phyloP scores from a whole-genome alignment of 441 rosid species.

The Gossypium schwendimanii region DNA sequence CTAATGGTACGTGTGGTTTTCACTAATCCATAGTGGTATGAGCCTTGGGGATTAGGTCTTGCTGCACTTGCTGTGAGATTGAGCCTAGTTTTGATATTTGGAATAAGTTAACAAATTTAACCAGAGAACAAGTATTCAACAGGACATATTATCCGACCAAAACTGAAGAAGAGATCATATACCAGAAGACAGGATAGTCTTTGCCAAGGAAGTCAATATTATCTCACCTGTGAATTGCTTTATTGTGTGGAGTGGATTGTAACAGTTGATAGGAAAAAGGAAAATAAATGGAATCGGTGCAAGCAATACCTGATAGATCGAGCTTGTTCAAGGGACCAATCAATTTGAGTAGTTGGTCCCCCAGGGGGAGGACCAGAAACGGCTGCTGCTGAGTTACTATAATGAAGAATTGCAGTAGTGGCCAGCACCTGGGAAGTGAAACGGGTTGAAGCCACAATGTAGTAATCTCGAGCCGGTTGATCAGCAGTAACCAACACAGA shows the following conservation, averaged over 20 bases:
- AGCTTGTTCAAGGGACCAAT: slow-evolving; percentile 77
- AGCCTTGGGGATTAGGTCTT: slow-evolving; percentile 79
- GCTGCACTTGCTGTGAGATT: slow-evolving; percentile 72
- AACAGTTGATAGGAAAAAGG: not conserved
- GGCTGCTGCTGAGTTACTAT: slow-evolving; percentile 44
- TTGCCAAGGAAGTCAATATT: not conserved
- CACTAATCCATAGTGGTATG: slow-evolving; percentile 69
- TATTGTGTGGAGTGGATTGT: not conserved
- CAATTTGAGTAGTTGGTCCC: slow-evolving; percentile 45
- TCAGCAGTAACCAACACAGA: slow-evolving; percentile 66
- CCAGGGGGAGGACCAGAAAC: slow-evolving; percentile 59
- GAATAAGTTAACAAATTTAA: not conserved
- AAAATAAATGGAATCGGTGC: not conserved
- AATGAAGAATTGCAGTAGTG: slow-evolving; percentile 54
- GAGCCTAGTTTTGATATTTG: slow-evolving; percentile 26
- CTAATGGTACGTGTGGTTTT: slow-evolving; percentile 44
- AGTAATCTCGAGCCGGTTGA: slow-evolving; percentile 53
- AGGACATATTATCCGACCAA: not conserved
- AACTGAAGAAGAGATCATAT: not conserved
- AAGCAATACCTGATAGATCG: slow-evolving; percentile 50
- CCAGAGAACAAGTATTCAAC: not conserved
- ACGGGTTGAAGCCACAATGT: slow-evolving; percentile 52
- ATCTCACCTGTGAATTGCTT: not conserved
- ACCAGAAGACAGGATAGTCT: not conserved
- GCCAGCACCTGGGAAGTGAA: slow-evolving; percentile 53